Evolutionary conservation across 192 early-diverging fungal genomes (phyloP).

Genomic region (Gigaspora rosea): DNA sequence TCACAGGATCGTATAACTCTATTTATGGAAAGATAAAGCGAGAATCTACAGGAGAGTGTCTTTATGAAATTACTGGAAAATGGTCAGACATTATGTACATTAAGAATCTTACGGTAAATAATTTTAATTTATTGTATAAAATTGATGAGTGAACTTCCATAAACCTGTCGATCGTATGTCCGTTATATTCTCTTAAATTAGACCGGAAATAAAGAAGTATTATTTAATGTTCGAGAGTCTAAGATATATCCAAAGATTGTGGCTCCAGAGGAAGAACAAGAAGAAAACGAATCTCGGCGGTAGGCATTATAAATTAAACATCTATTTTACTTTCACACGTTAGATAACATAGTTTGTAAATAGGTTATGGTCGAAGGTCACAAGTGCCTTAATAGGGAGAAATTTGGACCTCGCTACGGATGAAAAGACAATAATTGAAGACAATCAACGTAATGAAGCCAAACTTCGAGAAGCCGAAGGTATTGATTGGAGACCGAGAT

Average conservation of each 20-base stretch:
- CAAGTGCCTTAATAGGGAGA: constrained; percentile 62
- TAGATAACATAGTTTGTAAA: too few relatives aligned
- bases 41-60: constrained; percentile 67
- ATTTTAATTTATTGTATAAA: too few relatives aligned
- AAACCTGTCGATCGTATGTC: background rate
- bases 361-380: constrained; percentile 74
- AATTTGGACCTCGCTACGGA: constrained; percentile 69
- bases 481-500: constrained; percentile 62
- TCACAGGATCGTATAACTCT: constrained; percentile 74
- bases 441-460: constrained; percentile 64
- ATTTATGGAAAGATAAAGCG: constrained; percentile 81
- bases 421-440: constrained; percentile 74
- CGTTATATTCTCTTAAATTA: background rate
- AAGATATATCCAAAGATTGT: constrained; percentile 74
- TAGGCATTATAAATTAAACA: constrained; percentile 23
- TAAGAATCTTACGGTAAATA: constrained; percentile 44
- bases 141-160: background rate
- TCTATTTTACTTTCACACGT: too few relatives aligned
- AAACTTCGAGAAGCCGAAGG: constrained; percentile 56
- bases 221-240: constrained; percentile 76
- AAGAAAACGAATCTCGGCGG: constrained; percentile 81
- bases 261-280: constrained; percentile 68
- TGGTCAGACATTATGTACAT: constrained; percentile 79
- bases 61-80: constrained; percentile 84
- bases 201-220: constrained; percentile 51